Percentiles rank a stretch among this genome's conserved stretches.
Evolutionary conservation across 345 rosid genomes (phyloP).

Genomic region (Brassica cretica): DNA sequence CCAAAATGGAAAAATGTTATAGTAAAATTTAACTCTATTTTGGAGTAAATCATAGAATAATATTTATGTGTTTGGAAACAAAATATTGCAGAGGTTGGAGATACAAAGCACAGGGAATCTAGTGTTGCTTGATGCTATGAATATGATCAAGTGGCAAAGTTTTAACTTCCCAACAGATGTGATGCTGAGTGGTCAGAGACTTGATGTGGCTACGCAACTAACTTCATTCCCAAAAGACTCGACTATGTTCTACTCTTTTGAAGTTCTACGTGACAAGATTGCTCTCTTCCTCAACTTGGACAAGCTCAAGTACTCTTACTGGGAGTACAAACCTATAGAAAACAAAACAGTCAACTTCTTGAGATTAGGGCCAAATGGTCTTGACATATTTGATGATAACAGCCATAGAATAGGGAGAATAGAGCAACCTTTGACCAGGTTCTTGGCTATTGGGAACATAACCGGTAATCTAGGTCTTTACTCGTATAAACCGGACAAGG

Average conservation of each 20-base stretch:
- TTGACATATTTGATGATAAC: slow-evolving; percentile 59
- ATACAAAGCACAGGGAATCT: slow-evolving; percentile 69
- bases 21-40: neutral
- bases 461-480: slow-evolving; percentile 84
- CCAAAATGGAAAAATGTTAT: neutral
- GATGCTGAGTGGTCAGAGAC: slow-evolving; percentile 76
- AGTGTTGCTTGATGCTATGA: slow-evolving; percentile 57
- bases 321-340: slow-evolving; percentile 76
- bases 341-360: slow-evolving; percentile 60
- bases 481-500: slow-evolving; percentile 50
- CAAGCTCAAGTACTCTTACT: slow-evolving; percentile 72
- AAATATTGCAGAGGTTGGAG: slow-evolving; percentile 63
- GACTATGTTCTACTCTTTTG: slow-evolving; percentile 61
- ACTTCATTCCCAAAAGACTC: slow-evolving; percentile 75
- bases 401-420: slow-evolving; percentile 65
- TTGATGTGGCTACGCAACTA: slow-evolving; percentile 77
- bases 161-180: slow-evolving; percentile 91
- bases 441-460: slow-evolving; percentile 64
- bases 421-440: slow-evolving; percentile 49
- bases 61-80: neutral
- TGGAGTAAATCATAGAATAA: neutral
- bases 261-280: slow-evolving; percentile 59
- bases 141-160: slow-evolving; percentile 85
- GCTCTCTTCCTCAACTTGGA: slow-evolving; percentile 65
- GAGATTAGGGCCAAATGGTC: slow-evolving; percentile 53